These are phyloP conservation scores for Herpetospermum pedunculosum DNA, from an alignment of 306 rosid species.

Conservation along the genomic window DNA sequence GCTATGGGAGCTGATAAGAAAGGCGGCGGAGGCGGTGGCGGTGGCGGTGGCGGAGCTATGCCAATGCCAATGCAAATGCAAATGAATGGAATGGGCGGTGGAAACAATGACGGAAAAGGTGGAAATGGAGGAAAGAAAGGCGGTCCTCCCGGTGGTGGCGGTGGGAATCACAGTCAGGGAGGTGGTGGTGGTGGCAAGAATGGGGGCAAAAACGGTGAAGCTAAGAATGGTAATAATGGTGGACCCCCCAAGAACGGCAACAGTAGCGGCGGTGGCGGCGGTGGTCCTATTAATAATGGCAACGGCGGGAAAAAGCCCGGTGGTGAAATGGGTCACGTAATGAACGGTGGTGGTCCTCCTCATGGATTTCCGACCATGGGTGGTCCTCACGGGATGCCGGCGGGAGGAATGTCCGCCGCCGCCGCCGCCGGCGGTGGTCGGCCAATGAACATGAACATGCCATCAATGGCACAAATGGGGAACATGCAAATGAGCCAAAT, in stretches of 20 bases:
- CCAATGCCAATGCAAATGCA: constrained; percentile 11
- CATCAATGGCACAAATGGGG: constrained; percentile 31
- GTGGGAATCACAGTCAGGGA: constrained; percentile 22
- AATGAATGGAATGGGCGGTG: constrained; percentile 21
- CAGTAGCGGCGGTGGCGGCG: constrained; percentile 18
- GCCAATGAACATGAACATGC: constrained; percentile 26
- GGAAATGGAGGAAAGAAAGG: constrained; percentile 39
- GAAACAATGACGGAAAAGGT: constrained; percentile 24
- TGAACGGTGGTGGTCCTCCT: constrained; percentile 14
- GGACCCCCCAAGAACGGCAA: constrained; percentile 16
- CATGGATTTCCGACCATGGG: constrained; percentile 25
- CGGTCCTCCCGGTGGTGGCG: constrained; percentile 19
- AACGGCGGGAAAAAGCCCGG: constrained; percentile 33
- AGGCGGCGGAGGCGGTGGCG: not conserved
- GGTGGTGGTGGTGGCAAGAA: constrained; percentile 27
- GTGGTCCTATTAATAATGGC: constrained; percentile 15
- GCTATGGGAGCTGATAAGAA: constrained; percentile 1
- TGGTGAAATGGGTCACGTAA: constrained; percentile 25
- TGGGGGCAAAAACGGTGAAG: constrained; percentile 25
- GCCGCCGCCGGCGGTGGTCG: not conserved
- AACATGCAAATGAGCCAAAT: constrained; percentile 38
- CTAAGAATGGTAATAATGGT: constrained; percentile 8
- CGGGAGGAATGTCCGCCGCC: not conserved
- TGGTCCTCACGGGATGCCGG: constrained; percentile 36
- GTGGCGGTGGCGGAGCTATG: constrained; percentile 9